Conservation (phyloP, 106 monocot species). For the Dendrobium chrysotoxum region DNA sequence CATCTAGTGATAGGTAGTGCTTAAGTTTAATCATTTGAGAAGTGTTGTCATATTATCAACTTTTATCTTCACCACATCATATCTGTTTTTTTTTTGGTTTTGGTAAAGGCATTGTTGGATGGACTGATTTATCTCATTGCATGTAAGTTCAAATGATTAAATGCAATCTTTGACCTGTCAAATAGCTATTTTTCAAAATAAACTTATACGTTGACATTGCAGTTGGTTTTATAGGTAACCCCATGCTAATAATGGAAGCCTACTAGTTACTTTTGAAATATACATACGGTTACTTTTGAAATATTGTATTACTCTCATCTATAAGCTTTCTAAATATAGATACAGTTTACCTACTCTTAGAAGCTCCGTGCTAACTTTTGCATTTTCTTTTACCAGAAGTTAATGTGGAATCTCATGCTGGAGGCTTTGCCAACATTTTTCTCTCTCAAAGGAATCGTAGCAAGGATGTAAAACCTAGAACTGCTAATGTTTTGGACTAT, state of each 20-base stretch:
- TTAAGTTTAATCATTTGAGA: too few species aligned
- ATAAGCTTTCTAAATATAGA: not conserved
- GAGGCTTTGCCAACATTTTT: conserved; percentile 14
- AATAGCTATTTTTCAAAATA: not conserved
- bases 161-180: not conserved
- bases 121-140: not conserved
- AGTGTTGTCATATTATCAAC: too few species aligned
- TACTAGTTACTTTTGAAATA: too few species aligned
- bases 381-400: not conserved
- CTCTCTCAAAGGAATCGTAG: conserved; percentile 17
- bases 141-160: not conserved
- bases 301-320: not conserved
- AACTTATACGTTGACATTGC: not conserved
- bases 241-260: not conserved
- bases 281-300: too few species aligned
- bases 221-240: not conserved
- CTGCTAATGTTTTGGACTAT: not conserved
- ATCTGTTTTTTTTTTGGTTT: not conserved
- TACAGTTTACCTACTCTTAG: too few species aligned
- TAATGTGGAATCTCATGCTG: conserved; percentile 7
- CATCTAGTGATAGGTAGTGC: too few species aligned
- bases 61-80: too few species aligned
- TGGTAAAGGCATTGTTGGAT: not conserved
- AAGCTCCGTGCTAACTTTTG: not conserved
- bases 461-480: conserved; percentile 5